Evolutionary conservation across 805 yeast genomes (phyloP).

Genomic region (Myxozyma melibiosi): DNA sequence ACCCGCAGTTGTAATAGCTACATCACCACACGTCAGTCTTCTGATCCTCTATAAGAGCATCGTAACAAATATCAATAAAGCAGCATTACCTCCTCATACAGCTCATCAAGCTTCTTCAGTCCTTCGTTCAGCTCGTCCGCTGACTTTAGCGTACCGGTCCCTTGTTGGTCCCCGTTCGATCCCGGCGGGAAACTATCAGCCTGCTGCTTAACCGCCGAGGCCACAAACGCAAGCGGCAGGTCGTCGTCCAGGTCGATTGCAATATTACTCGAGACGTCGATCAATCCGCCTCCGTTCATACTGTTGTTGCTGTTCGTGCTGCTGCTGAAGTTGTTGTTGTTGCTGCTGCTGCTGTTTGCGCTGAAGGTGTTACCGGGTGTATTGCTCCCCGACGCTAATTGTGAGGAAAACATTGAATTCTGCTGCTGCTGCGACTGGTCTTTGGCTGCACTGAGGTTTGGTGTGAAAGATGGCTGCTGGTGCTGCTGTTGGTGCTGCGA

Average conservation of each 20-base stretch:
- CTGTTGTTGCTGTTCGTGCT: background rate
- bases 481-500: background rate
- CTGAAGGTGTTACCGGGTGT: background rate
- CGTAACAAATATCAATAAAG: background rate
- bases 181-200: background rate
- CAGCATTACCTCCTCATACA: conserved; percentile 6
- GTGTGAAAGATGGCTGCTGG: background rate
- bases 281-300: too few species aligned
- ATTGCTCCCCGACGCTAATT: background rate
- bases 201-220: background rate
- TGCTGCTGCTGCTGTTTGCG: background rate
- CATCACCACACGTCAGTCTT: background rate
- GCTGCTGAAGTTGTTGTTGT: background rate
- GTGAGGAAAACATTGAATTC: background rate
- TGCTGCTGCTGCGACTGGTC: too few species aligned
- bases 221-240: background rate
- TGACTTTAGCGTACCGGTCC: too few species aligned
- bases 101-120: conserved; percentile 4
- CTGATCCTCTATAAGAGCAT: too few species aligned
- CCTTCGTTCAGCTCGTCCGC: conserved; percentile 2
- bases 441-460: too few species aligned
- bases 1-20: conserved; percentile 11
- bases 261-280: background rate
- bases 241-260: conserved; percentile 16
- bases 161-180: background rate